These are phyloP conservation scores for Cordyceps cateniannulata DNA, from an alignment of 2,329 filamentous ascomycete genomes.

Conservation along the genomic window DNA sequence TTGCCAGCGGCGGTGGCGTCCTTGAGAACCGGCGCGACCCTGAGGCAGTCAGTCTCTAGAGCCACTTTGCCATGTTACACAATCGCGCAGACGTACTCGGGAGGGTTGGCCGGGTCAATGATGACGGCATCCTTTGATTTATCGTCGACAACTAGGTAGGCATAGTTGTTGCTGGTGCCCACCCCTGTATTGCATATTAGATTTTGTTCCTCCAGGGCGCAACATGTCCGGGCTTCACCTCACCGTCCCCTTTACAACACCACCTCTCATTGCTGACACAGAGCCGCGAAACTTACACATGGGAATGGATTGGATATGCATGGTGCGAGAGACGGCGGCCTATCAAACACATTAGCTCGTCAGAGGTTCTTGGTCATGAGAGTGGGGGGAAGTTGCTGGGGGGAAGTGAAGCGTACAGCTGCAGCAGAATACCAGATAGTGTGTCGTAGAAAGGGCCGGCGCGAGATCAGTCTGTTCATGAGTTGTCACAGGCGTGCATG, in stretches of 20 bases:
- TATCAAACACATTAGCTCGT: slow-evolving; percentile 11
- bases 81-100: slow-evolving; percentile 51
- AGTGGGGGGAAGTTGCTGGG: no score
- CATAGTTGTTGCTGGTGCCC: slow-evolving; percentile 75
- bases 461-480: slow-evolving; percentile 38
- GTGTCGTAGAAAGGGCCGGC: slow-evolving; percentile 27
- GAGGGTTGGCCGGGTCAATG: slow-evolving; percentile 72
- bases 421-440: slow-evolving; percentile 22
- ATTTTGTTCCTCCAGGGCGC: slow-evolving; percentile 8
- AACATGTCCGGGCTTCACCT: not conserved
- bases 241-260: not conserved
- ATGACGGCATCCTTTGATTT: slow-evolving; percentile 72
- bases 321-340: slow-evolving; percentile 31
- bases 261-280: not conserved
- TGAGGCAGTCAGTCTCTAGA: slow-evolving; percentile 21
- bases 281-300: slow-evolving; percentile 60
- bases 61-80: not conserved
- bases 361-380: not conserved
- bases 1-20: slow-evolving; percentile 62
- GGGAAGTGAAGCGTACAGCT: slow-evolving; percentile 1
- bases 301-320: slow-evolving; percentile 84
- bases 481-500: not conserved
- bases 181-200: slow-evolving; percentile 48
- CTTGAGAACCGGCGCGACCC: slow-evolving; percentile 60
- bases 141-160: slow-evolving; percentile 74